A percentile compares a stretch with the other conserved stretches of the same genome.
phyloP scores from a whole-genome alignment of 169 alveolate genomes.

The Cryptosporidium andersoni region DNA sequence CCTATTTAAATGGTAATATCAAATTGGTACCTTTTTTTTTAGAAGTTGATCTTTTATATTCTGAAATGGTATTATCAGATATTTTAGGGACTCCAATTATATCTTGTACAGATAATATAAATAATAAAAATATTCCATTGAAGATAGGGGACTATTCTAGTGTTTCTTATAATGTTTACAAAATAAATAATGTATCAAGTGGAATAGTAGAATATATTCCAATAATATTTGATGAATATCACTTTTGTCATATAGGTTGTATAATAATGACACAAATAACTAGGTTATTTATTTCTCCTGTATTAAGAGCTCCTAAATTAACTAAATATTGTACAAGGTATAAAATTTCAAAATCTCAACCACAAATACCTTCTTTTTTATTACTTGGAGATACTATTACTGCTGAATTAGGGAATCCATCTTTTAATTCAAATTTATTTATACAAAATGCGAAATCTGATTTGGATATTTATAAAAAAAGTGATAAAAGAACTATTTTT shows the following conservation, averaged over 20 bases:
- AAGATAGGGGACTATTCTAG: conserved; percentile 16
- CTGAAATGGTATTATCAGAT: background rate
- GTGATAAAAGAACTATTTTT: conserved; percentile 4
- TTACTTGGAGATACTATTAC: background rate
- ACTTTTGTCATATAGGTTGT: conserved; percentile 52
- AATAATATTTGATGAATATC: conserved; percentile 57
- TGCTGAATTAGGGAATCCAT: background rate
- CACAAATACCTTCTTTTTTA: conserved; percentile 51
- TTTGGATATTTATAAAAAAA: background rate
- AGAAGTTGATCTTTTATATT: conserved; percentile 59
- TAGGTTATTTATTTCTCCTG: conserved; percentile 31
- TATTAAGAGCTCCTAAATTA: conserved; percentile 5
- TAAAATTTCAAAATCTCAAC: conserved; percentile 10
- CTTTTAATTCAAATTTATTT: background rate
- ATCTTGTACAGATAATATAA: background rate
- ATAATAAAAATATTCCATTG: background rate
- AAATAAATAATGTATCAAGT: conserved; percentile 56
- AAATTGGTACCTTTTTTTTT: conserved; percentile 59
- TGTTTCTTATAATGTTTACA: conserved; percentile 59
- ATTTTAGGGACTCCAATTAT: conserved; percentile 2
- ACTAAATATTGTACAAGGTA: conserved; percentile 38
- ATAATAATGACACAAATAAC: conserved; percentile 44
- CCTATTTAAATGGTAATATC: conserved; percentile 2
- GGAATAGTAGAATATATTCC: conserved; percentile 62
- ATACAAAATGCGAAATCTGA: background rate